phyloP scores from a whole-genome alignment of 495 filamentous ascomycete genomes.

The Aspergillus panamensis region DNA sequence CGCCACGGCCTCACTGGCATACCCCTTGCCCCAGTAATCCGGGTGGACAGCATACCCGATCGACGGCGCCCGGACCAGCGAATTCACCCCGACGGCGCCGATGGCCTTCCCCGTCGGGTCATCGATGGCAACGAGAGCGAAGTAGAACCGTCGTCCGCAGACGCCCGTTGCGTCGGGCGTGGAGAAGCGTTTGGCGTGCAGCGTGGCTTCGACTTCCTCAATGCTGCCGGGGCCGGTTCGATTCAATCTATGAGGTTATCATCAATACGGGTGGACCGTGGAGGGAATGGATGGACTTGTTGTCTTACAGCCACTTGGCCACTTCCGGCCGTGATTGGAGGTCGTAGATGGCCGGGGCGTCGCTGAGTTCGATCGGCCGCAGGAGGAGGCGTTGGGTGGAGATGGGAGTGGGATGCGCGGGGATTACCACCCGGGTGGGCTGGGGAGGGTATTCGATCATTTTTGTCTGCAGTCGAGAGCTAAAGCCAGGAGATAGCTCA shows the following conservation, averaged over 20 bases:
- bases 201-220: background rate
- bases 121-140: background rate
- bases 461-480: background rate
- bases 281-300: background rate
- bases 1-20: slow-evolving; percentile 2
- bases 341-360: background rate
- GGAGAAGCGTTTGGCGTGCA: background rate
- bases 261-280: background rate
- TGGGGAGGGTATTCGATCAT: background rate
- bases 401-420: background rate
- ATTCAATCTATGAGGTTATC: background rate
- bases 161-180: background rate
- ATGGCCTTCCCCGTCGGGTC: background rate
- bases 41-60: slow-evolving; percentile 1
- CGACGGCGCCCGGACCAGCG: background rate
- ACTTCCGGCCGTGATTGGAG: background rate
- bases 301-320: background rate
- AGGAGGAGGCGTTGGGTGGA: background rate
- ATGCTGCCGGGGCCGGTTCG: background rate
- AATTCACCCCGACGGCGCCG: slow-evolving; percentile 1
- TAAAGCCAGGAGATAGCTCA: background rate
- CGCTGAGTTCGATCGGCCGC: background rate
- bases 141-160: background rate
- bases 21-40: slow-evolving; percentile 6
- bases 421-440: background rate